These are phyloP conservation scores for Novymonas esmeraldas DNA, from an alignment of 208 protist genomes.

Conservation along the genomic window DNA sequence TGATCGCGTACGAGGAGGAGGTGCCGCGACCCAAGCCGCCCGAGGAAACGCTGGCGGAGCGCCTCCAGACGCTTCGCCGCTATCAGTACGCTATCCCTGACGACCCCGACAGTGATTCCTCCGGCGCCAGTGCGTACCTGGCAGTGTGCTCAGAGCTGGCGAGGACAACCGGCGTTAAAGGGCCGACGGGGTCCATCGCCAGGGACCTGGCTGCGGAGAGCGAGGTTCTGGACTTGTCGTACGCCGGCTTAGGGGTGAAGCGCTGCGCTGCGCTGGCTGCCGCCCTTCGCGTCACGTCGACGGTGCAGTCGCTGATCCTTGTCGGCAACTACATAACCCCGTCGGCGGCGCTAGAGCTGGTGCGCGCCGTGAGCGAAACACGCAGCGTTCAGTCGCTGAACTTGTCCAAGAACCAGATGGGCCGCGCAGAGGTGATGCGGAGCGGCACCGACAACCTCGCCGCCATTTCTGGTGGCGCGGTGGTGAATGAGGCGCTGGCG, in stretches of 20 bases:
- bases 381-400: conserved; percentile 67
- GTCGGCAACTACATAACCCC: conserved; percentile 83
- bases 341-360: conserved; percentile 62
- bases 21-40: conserved; percentile 52
- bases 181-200: conserved; percentile 71
- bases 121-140: conserved; percentile 67
- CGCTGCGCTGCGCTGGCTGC: conserved; percentile 76
- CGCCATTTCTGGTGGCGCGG: conserved; percentile 44
- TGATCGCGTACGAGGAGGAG: conserved; percentile 74
- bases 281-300: conserved; percentile 70
- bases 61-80: conserved; percentile 50
- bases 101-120: conserved; percentile 68
- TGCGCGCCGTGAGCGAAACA: conserved; percentile 57
- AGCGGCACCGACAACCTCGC: conserved; percentile 6
- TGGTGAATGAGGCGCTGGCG: conserved; percentile 67
- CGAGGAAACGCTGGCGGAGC: conserved; percentile 69
- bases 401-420: conserved; percentile 76
- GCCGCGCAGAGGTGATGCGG: conserved; percentile 48
- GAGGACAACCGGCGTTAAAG: conserved; percentile 72
- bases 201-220: conserved; percentile 47
- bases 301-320: conserved; percentile 65
- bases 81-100: conserved; percentile 58
- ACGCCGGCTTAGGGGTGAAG: conserved; percentile 71
- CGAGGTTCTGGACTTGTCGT: conserved; percentile 73
- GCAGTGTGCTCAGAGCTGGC: conserved; percentile 57